Conservation (phyloP, 2,329 filamentous ascomycete genomes). For the Dryadomyces quercus-mongolicae region DNA sequence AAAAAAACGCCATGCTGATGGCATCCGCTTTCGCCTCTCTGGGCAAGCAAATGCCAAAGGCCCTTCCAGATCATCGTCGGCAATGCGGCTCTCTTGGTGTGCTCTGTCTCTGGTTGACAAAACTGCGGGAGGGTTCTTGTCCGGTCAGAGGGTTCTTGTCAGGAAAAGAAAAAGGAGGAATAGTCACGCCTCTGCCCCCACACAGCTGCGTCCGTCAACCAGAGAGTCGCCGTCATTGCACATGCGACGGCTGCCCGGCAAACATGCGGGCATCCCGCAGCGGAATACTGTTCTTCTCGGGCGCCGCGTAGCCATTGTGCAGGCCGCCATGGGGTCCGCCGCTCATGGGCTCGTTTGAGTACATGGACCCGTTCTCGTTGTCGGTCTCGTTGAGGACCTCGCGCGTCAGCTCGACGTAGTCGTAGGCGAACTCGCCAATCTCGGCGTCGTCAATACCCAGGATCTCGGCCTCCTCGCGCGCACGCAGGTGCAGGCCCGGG, state of each 20-base stretch:
- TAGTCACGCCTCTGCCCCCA: not conserved
- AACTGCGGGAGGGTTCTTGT: not conserved
- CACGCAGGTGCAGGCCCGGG: conserved; percentile 63
- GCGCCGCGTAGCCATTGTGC: not conserved
- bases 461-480: conserved; percentile 65
- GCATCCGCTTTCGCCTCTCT: not conserved
- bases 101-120: not conserved
- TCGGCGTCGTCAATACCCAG: conserved; percentile 81
- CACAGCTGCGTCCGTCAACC: conserved; percentile 5
- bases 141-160: no score
- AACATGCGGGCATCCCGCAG: conserved; percentile 33
- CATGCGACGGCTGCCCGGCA: conserved; percentile 15
- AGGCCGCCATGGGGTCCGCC: not conserved
- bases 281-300: conserved; percentile 35
- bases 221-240: conserved; percentile 13
- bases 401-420: conserved; percentile 74
- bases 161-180: not conserved
- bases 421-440: conserved; percentile 91
- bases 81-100: no score
- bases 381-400: conserved; percentile 21
- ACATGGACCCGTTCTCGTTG: conserved; percentile 15
- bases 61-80: no score
- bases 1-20: not conserved
- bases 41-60: not conserved
- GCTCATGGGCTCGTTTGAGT: conserved; percentile 14